Percentiles rank a stretch among this genome's conserved stretches.
Evolutionary conservation across 2,329 filamentous ascomycete genomes (phyloP).

Genomic region (Monilinia fructigena): DNA sequence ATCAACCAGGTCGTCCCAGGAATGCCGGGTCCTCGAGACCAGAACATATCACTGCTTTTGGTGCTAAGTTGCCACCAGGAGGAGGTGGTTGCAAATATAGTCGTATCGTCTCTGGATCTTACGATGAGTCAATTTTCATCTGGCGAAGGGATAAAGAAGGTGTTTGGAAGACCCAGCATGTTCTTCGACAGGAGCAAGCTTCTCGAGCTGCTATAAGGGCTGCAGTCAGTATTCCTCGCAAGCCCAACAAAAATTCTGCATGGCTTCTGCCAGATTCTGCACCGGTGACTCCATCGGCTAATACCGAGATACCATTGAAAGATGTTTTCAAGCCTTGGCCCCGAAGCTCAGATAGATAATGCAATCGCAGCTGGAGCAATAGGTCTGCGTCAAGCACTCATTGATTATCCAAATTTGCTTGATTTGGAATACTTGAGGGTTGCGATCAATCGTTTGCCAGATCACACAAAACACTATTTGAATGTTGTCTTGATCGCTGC

Average conservation of each 20-base stretch:
- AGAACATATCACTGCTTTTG: conserved; percentile 73
- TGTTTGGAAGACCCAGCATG: conserved; percentile 76
- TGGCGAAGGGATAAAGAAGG: conserved; percentile 87
- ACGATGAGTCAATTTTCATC: conserved; percentile 92
- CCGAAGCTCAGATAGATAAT: conserved; percentile 51
- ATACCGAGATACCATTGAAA: background rate
- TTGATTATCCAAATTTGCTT: conserved; percentile 33
- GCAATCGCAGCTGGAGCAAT: conserved; percentile 51
- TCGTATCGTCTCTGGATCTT: conserved; percentile 95
- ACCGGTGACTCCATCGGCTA: background rate
- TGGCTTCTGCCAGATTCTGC: background rate
- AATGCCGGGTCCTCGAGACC: conserved; percentile 69
- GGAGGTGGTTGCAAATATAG: conserved; percentile 86
- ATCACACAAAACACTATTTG: conserved; percentile 27
- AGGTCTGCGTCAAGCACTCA: conserved; percentile 41
- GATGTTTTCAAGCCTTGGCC: conserved; percentile 35
- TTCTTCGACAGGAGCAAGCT: conserved; percentile 72
- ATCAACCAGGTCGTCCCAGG: conserved; percentile 42
- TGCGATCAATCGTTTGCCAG: conserved; percentile 27
- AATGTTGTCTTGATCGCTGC: conserved; percentile 19
- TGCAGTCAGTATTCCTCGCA: conserved; percentile 1
- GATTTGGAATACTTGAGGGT: conserved; percentile 26
- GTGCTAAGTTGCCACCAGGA: conserved; percentile 84
- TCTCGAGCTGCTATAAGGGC: conserved; percentile 47
- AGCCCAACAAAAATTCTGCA: conserved; percentile 14